phyloP scores from a whole-genome alignment of 768 basidiomycete species.

The Podaxis pistillaris region DNA sequence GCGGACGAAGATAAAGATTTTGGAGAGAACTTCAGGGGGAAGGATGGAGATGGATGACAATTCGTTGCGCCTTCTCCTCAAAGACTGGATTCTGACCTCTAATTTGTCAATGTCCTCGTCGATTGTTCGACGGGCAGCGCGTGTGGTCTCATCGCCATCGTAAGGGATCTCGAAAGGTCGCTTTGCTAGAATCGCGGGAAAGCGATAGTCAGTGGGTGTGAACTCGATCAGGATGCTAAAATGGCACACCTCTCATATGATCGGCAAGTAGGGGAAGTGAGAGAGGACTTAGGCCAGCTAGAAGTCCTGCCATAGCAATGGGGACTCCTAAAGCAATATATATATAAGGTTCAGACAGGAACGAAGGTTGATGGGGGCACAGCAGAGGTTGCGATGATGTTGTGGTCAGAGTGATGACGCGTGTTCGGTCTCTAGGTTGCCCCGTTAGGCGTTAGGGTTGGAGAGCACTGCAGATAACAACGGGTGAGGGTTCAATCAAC shows the following conservation, averaged over 20 bases:
- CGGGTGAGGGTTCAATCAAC: neutral
- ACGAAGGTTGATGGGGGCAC: neutral
- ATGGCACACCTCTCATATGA: constrained; percentile 20
- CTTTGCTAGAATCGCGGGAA: neutral
- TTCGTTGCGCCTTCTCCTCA: constrained; percentile 36
- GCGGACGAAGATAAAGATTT: constrained; percentile 33
- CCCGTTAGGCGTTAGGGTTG: neutral
- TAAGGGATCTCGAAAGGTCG: constrained; percentile 15
- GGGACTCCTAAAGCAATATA: neutral
- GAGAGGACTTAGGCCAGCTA: constrained; percentile 32
- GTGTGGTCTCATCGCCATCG: constrained; percentile 17
- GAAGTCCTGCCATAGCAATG: constrained; percentile 19
- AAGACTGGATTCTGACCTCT: constrained; percentile 30
- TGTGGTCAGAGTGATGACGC: neutral
- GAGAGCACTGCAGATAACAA: neutral
- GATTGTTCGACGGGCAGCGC: constrained; percentile 29
- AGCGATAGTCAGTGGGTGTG: neutral
- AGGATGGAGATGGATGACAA: constrained; percentile 36
- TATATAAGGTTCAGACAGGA: neutral
- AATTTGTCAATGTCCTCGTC: constrained; percentile 35
- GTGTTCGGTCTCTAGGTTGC: neutral
- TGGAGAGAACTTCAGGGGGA: constrained; percentile 41
- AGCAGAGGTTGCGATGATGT: neutral
- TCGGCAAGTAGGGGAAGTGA: neutral
- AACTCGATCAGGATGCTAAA: neutral